Conservation (phyloP, 2,329 filamentous ascomycete genomes). For the Xenosphaeropsis pyriputrescens region DNA sequence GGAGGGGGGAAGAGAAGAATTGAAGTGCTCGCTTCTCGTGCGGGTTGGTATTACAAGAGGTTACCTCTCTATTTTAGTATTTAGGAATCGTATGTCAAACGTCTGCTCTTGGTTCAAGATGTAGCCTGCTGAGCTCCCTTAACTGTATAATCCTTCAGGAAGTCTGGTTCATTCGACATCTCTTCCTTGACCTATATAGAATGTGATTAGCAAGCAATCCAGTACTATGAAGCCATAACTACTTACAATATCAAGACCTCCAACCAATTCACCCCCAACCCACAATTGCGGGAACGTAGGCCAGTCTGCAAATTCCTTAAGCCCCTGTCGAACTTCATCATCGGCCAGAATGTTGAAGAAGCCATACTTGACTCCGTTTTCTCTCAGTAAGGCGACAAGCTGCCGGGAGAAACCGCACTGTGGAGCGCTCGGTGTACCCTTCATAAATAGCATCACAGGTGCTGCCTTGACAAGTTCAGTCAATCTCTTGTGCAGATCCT, state of each 20-base stretch:
- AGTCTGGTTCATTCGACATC: constrained; percentile 67
- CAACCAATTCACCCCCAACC: constrained; percentile 79
- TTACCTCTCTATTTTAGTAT: too few species aligned
- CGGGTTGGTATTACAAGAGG: too few species aligned
- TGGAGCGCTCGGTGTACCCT: constrained; percentile 73
- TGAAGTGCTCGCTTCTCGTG: too few species aligned
- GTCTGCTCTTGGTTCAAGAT: too few species aligned
- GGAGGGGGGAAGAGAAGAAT: too few species aligned
- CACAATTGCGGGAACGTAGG: constrained; percentile 95
- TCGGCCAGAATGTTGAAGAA: constrained; percentile 99
- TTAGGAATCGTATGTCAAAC: too few species aligned
- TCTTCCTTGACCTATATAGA: constrained; percentile 74
- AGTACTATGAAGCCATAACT: background rate
- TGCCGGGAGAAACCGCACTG: constrained; percentile 91
- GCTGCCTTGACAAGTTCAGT: constrained; percentile 83
- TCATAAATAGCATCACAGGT: constrained; percentile 98
- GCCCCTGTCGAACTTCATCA: constrained; percentile 87
- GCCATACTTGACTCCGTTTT: constrained; percentile 86
- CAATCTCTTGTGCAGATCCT: constrained; percentile 72
- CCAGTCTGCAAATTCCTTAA: constrained; percentile 98
- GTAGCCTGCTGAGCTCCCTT: constrained; percentile 4
- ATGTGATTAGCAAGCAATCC: constrained; percentile 2
- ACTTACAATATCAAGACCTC: constrained; percentile 89
- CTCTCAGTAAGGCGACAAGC: constrained; percentile 71
- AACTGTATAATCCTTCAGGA: constrained; percentile 61